These are phyloP conservation scores for Naganishia cerealis DNA, from an alignment of 1,284 basidiomycete genomes.

Conservation along the genomic window DNA sequence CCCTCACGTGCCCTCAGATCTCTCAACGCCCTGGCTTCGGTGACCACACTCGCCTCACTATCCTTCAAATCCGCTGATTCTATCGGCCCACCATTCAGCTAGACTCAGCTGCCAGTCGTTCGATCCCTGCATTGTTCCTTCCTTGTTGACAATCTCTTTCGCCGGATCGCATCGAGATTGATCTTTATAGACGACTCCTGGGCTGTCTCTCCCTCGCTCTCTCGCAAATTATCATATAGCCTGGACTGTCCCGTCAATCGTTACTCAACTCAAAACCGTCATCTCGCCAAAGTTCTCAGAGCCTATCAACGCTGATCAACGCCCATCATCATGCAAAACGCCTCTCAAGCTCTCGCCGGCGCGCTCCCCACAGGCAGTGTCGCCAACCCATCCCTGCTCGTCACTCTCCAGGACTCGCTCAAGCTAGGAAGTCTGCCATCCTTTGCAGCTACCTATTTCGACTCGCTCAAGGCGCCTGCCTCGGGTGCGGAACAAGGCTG, in stretches of 20 bases:
- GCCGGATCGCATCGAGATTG: slow-evolving; percentile 19
- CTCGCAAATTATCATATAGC: background rate
- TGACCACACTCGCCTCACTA: background rate
- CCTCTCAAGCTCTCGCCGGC: slow-evolving; percentile 19
- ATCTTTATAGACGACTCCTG: background rate
- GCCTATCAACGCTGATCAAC: background rate
- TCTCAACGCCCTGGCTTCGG: background rate
- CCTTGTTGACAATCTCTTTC: slow-evolving; percentile 25
- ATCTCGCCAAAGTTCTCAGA: background rate
- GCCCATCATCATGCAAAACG: slow-evolving; percentile 22
- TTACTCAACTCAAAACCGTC: background rate
- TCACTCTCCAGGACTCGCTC: slow-evolving; percentile 18
- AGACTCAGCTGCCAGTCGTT: background rate
- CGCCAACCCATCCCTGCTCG: slow-evolving; percentile 12
- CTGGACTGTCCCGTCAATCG: background rate
- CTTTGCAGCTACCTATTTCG: slow-evolving; percentile 1
- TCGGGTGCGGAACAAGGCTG: slow-evolving; percentile 9
- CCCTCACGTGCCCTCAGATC: background rate
- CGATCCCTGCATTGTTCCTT: background rate
- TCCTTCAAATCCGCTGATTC: background rate
- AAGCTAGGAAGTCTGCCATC: slow-evolving; percentile 6
- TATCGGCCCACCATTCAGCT: background rate
- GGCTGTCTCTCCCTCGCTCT: background rate
- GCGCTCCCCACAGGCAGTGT: slow-evolving; percentile 12
- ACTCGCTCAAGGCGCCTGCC: background rate